These are phyloP conservation scores for Verticillium nonalfalfae DNA, from an alignment of 2,329 filamentous ascomycete genomes.

Conservation along the genomic window DNA sequence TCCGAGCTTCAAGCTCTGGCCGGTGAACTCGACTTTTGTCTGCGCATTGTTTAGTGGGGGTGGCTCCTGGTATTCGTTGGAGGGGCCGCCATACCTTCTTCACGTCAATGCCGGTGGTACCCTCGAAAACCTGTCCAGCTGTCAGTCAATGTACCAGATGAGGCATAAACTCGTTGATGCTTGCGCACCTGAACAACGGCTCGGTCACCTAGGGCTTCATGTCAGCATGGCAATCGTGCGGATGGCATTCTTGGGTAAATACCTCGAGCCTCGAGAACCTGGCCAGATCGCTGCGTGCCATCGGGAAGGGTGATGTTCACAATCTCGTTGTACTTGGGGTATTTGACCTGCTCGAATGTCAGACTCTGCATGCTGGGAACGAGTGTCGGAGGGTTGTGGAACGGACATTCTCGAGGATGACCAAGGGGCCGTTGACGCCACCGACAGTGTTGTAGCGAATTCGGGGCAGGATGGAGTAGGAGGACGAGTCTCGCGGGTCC, in stretches of 20 bases:
- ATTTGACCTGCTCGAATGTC: slow-evolving; percentile 69
- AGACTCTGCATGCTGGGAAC: neutral
- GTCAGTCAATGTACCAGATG: neutral
- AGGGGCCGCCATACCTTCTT: slow-evolving; percentile 68
- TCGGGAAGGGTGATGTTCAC: slow-evolving; percentile 93
- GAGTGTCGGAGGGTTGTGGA: slow-evolving; percentile 5
- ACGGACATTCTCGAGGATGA: slow-evolving; percentile 92
- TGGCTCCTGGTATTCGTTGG: neutral
- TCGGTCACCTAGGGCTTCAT: slow-evolving; percentile 61
- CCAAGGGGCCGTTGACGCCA: slow-evolving; percentile 94
- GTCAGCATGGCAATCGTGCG: slow-evolving; percentile 13
- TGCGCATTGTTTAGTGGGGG: slow-evolving; percentile 27
- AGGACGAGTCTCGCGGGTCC: slow-evolving; percentile 53
- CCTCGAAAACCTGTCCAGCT: slow-evolving; percentile 78
- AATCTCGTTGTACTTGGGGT: slow-evolving; percentile 95
- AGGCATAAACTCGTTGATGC: neutral
- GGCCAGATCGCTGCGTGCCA: slow-evolving; percentile 87
- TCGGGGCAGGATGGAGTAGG: slow-evolving; percentile 53
- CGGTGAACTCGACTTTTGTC: slow-evolving; percentile 97
- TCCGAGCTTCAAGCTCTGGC: slow-evolving; percentile 94
- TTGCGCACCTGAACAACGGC: slow-evolving; percentile 82
- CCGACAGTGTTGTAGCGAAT: slow-evolving; percentile 97
- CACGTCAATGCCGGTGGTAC: slow-evolving; percentile 94
- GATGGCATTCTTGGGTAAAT: slow-evolving; percentile 16
- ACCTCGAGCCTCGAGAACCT: slow-evolving; percentile 98